Percentiles rank a stretch among this genome's conserved stretches.
Evolutionary conservation across 352 stramenopile genomes (phyloP).

Genomic region (Elongisporangium prolatum): DNA sequence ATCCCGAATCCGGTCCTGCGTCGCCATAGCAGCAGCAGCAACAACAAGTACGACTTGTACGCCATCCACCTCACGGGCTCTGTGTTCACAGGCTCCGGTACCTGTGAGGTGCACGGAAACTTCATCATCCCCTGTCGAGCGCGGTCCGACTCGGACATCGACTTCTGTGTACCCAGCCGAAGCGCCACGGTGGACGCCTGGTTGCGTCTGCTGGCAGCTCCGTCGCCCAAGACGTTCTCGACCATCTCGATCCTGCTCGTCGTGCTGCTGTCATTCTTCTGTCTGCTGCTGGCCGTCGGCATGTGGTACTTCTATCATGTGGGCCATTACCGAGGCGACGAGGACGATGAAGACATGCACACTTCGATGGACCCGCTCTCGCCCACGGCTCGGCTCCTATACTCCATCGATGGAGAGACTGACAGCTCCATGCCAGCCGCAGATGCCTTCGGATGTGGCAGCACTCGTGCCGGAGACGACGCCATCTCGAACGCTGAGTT

Average conservation of each 20-base stretch:
- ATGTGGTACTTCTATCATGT: slow-evolving; percentile 47
- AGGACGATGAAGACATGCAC: slow-evolving; percentile 8
- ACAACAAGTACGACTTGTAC: slow-evolving; percentile 31
- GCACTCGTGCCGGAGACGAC: slow-evolving; percentile 38
- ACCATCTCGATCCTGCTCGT: slow-evolving; percentile 47
- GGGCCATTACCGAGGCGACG: slow-evolving; percentile 9
- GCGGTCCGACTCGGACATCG: slow-evolving; percentile 34
- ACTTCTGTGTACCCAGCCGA: slow-evolving; percentile 29
- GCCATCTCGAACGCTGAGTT: slow-evolving; percentile 62
- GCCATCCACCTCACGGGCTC: slow-evolving; percentile 49
- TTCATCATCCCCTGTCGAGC: slow-evolving; percentile 69
- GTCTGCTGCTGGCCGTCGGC: slow-evolving; percentile 22
- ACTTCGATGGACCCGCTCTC: slow-evolving; percentile 22
- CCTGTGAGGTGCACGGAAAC: slow-evolving; percentile 42
- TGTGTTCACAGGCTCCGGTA: slow-evolving; percentile 35
- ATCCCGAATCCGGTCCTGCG: slow-evolving; percentile 47
- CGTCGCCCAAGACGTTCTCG: slow-evolving; percentile 39
- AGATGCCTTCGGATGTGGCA: slow-evolving; percentile 2
- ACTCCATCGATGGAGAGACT: neutral
- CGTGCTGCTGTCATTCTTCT: slow-evolving; percentile 27
- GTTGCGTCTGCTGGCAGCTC: slow-evolving; percentile 35
- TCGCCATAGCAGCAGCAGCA: slow-evolving; percentile 25
- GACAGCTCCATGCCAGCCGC: neutral
- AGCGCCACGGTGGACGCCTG: slow-evolving; percentile 52
- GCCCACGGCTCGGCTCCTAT: slow-evolving; percentile 21